phyloP scores from a whole-genome alignment of 257 asterid genomes.

The Solanum paucissectum region DNA sequence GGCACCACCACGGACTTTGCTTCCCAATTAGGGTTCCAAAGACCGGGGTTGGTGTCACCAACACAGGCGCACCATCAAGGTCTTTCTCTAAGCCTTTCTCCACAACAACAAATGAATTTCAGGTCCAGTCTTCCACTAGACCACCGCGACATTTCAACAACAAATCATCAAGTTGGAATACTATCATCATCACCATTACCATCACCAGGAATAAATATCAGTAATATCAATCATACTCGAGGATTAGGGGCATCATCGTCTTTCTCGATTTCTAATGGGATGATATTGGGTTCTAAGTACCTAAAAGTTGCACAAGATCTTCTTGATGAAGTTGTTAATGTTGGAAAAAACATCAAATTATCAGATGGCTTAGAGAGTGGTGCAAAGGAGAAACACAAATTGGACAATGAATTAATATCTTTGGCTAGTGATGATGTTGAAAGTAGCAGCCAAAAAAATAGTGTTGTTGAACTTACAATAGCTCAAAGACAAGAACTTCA shows the following conservation, averaged over 20 bases:
- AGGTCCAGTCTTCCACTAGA: conserved; percentile 10
- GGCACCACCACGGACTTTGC: conserved; percentile 6
- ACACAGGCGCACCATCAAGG: conserved; percentile 18
- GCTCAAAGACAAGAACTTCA: conserved; percentile 72
- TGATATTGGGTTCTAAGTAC: conserved; percentile 48
- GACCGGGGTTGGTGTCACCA: background rate
- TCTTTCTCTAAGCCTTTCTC: conserved; percentile 51
- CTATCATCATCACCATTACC: conserved; percentile 7
- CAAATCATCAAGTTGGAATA: conserved; percentile 2
- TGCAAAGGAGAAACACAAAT: conserved; percentile 17
- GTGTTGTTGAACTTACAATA: conserved; percentile 30
- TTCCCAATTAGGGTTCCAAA: conserved; percentile 6
- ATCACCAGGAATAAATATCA: background rate
- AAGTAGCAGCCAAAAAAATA: background rate
- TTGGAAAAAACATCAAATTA: conserved; percentile 17
- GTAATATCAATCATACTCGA: background rate
- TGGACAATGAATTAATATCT: conserved; percentile 4
- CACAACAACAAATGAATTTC: conserved; percentile 24
- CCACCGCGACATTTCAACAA: conserved; percentile 2
- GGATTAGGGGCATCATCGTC: conserved; percentile 17
- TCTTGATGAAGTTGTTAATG: conserved; percentile 52
- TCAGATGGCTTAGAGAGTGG: background rate
- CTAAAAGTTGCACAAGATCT: conserved; percentile 55
- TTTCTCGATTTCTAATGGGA: conserved; percentile 8
- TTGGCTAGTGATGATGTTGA: background rate